Conservation (phyloP, 2,329 filamentous ascomycete genomes). For the Pseudogymnoascus sp. region DNA sequence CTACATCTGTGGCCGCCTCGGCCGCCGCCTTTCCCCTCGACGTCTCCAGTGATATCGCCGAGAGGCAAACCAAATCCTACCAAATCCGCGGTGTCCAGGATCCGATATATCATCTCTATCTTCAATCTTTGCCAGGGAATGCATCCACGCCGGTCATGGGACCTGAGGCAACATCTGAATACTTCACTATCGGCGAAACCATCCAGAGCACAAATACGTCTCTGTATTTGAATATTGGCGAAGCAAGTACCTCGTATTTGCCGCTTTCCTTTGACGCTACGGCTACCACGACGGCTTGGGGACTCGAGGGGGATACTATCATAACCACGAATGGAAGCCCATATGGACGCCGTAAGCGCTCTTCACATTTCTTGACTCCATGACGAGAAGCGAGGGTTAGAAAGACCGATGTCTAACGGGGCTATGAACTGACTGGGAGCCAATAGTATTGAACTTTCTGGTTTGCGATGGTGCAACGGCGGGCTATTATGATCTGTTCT, state of each 20-base stretch:
- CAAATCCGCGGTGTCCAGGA: slow-evolving; percentile 41
- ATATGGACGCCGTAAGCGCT: slow-evolving; percentile 32
- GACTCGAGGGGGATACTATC: slow-evolving; percentile 39
- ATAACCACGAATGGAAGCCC: slow-evolving; percentile 37
- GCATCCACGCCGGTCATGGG: slow-evolving; percentile 39
- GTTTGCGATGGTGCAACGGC: slow-evolving; percentile 34
- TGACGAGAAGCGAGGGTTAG: not conserved
- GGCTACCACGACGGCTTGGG: slow-evolving; percentile 40
- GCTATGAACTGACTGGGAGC: not conserved
- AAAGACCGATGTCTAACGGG: not conserved
- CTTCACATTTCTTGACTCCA: not conserved
- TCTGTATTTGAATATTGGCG: slow-evolving; percentile 39
- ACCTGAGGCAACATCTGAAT: slow-evolving; percentile 40
- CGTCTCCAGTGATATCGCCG: not conserved
- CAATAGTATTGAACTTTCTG: slow-evolving; percentile 41
- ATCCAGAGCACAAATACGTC: slow-evolving; percentile 42
- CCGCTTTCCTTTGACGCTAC: slow-evolving; percentile 37
- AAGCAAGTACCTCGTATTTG: slow-evolving; percentile 41
- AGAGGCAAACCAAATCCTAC: slow-evolving; percentile 26
- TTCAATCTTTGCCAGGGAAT: slow-evolving; percentile 31
- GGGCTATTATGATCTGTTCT: slow-evolving; percentile 41
- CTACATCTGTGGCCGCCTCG: not conserved
- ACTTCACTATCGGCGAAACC: slow-evolving; percentile 40
- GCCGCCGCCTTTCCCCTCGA: not conserved
- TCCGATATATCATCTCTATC: slow-evolving; percentile 45